These are phyloP conservation scores for Nannizzia gypsea DNA, from an alignment of 2,329 filamentous ascomycete species.

Conservation along the genomic window DNA sequence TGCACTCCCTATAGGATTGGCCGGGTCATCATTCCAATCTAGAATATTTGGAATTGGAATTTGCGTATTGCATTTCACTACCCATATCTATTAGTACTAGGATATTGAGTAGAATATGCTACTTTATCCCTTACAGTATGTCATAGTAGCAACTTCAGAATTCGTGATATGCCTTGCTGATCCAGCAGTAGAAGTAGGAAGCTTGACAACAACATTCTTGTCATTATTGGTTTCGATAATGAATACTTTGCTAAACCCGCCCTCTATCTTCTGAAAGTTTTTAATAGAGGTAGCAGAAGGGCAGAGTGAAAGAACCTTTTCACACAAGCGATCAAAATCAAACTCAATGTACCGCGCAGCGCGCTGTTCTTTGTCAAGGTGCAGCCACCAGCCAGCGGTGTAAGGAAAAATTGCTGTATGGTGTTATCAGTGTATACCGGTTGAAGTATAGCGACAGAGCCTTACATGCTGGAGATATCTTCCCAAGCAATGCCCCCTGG, in stretches of 20 bases:
- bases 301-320: slow-evolving; percentile 26
- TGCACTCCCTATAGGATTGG: slow-evolving; percentile 25
- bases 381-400: slow-evolving; percentile 30
- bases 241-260: slow-evolving; percentile 32
- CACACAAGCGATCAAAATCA: slow-evolving; percentile 30
- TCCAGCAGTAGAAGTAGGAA: slow-evolving; percentile 30
- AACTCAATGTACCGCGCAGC: slow-evolving; percentile 29
- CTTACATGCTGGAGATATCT: slow-evolving; percentile 9
- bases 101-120: not conserved
- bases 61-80: slow-evolving; percentile 28
- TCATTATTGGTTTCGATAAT: slow-evolving; percentile 32
- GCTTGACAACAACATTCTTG: slow-evolving; percentile 28
- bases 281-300: slow-evolving; percentile 25
- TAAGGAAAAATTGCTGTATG: slow-evolving; percentile 19
- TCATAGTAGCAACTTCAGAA: slow-evolving; percentile 33
- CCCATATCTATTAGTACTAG: too few species aligned
- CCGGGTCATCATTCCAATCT: slow-evolving; percentile 31
- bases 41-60: slow-evolving; percentile 35
- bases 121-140: slow-evolving; percentile 25
- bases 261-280: slow-evolving; percentile 34
- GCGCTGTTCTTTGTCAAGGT: slow-evolving; percentile 26
- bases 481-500: not conserved
- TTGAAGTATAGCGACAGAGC: not conserved
- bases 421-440: slow-evolving; percentile 6
- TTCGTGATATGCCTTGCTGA: slow-evolving; percentile 11